Base-by-base conservation (phyloP, 495 filamentous ascomycete species). In the Cryomyces antarcticus region DNA sequence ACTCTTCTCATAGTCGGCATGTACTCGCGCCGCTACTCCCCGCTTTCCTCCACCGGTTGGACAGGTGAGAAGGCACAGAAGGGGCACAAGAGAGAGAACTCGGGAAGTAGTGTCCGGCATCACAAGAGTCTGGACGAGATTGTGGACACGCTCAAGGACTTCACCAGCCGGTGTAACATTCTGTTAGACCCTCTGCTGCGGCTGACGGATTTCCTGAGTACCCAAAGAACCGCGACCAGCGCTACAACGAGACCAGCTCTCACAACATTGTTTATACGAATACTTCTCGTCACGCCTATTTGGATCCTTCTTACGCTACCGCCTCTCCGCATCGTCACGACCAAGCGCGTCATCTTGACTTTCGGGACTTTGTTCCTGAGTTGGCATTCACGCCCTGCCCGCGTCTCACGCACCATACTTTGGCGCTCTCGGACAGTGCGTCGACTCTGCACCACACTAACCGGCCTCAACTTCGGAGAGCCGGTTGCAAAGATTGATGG, bases 71-170 rank as follows among this genome's bases (percentile, higher is more conserved):
- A 75, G 47, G 37, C 56, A 39, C 73, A 73, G 54, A 62, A 63
- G 33, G 57, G 57, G 10, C 60, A 62, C n/a, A 66, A 60, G 63
- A 56, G 57, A 59, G 56, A 59, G 68, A 57, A 54, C 3, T 76
- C 78, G 1, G 82, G 88, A 47, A 54, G 56, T 41, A 73, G 66
- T 39, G 78, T 73, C 36, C 75, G 74, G 12, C 82, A 89, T 51
- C 70, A 78, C 45, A 79, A 80, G 60, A 95, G 86, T 35, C 64
- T 99, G 34, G 89, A 99, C 51, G 89, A 96, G 63, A 96, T 99
- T 46, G 80, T 99, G 39, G 86, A 94, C 49, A 87, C 81, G 0
- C 63, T 99, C 47, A 80, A 79, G 55, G 72, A 77, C 27, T 86
- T 99, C 53, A 96, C 85, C 2, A 77, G 75, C 4, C 68, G 89